Evolutionary conservation across 306 rosid species (phyloP), one percentile per base, ranked within the genome.

Genomic region (Leucaena leucocephala): DNA sequence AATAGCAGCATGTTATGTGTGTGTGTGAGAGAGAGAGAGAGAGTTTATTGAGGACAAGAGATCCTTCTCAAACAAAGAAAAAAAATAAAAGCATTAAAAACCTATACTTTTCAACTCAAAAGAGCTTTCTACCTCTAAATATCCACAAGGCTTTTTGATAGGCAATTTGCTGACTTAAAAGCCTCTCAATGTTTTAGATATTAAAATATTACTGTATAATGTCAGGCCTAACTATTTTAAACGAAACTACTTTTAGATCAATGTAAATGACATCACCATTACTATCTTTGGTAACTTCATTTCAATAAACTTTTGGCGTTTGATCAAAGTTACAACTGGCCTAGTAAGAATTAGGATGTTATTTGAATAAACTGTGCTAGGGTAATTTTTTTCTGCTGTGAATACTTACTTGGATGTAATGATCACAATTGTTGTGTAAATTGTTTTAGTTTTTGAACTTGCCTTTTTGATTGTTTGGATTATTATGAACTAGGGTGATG

Each of bases 381-480:
- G 61, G 12, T 6, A 54, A 22, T 70, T 27, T 44, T 13, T 13
- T 58, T 48, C 19, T 55, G 58, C 72, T 66, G 40, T 49, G 50
- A 68, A 39, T 67, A 33, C 68, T 65, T 82, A 34, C 43, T 50
- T 84, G 72, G 17, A 21, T 75, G 77, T 70, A 40, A 78, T 38
- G 27, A 65, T 76, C 43, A 8, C 64, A 64, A 79, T 65, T 39
- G 74, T 74, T 76, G 74, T 40, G 46, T 72, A 77, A 67, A 81
- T n/a, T 67, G 34, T 49, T 49, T 49, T 71, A 38, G 42, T 11
- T 0, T 8, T 2, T 59, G 35, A 22, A 35, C 76, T 34, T 49
- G 27, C 27, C 59, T 11, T 42, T 71, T 71, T 5, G 35, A 49
- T 54, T 22, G 14, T 27, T 52, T 33, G 4, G 40, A 19, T 48